Base-by-base conservation (phyloP, 768 basidiomycete species). In the Phaffia tasmanica region DNA sequence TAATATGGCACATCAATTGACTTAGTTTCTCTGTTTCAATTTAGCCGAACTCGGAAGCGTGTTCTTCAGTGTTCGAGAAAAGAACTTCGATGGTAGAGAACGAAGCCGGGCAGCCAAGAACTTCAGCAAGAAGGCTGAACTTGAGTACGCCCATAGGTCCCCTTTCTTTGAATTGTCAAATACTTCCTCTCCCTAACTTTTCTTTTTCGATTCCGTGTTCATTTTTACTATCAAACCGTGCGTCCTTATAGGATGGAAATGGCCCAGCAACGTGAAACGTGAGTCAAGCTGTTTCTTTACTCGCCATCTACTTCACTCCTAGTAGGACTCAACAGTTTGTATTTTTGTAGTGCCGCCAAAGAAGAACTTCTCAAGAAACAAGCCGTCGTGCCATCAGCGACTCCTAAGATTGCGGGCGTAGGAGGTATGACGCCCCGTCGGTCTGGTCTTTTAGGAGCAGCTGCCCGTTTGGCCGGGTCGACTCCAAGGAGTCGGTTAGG, bases 31-130 rank as follows among this genome's bases (percentile, higher is more conserved):
- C 18, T 70, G 72, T 55, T 30, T 32, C 48, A 18, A 29, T 47
- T 15, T 32, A 91, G 92, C 93, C 72, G 91, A 95, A 70, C 82
- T 95, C 50, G 93, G 93, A 69, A 88, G 89, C 62, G 91, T 95
- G 21, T 97, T 95, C 81, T 98, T 90, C 79, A 93, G 92, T 29
- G 93, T 95, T 62, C 87, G 92, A 74, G 93, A 97, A 79, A 95
- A 95, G 81, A 89, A 89, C 79, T 97, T 98, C 73, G 92, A 95
- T 73, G 92, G 88, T 67, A 80, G 86, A 49, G 86, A 89, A 21
- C 63, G 77, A 71, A 73, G 75, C 50, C 64, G 85, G 14, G 83
- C 83, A 68, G 84, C 88, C 74, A 82, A 86, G 56, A 93, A 97
- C 75, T 95, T 97, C 77, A 89, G 88, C 30, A 89, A 85, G 77